These are phyloP conservation scores for Citrus australasica DNA, from an alignment of 345 rosid species.

Conservation along the genomic window DNA sequence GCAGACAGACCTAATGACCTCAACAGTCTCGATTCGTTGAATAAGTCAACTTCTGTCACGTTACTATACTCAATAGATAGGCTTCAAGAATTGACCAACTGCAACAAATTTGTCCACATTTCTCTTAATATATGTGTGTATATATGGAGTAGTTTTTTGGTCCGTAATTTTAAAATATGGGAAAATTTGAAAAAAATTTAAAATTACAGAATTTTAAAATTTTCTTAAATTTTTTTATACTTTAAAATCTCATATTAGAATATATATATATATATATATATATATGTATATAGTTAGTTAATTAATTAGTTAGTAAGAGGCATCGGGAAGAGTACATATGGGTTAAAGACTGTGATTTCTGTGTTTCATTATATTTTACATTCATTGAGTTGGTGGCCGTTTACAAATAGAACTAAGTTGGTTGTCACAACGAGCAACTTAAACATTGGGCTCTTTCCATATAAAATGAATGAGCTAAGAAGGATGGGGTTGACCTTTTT, in stretches of 20 bases:
- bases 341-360: background rate
- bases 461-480: background rate
- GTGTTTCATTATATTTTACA: background rate
- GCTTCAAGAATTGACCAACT: background rate
- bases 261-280: no score
- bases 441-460: background rate
- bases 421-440: background rate
- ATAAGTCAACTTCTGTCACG: background rate
- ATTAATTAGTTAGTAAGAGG: no score
- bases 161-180: fast-evolving
- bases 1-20: background rate
- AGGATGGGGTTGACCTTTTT: background rate
- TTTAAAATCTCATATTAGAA: no score
- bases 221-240: no score
- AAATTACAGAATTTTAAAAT: no score
- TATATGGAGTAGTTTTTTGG: no score
- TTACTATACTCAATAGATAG: background rate
- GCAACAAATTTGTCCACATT: background rate
- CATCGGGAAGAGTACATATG: background rate
- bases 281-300: no score
- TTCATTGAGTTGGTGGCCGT: slow-evolving; percentile 1
- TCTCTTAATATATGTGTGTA: no score
- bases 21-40: background rate
- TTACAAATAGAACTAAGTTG: background rate
- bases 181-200: no score